Evolutionary conservation across 345 rosid genomes (phyloP), one percentile per base, ranked within the genome.

Genomic region (Melaleuca alternifolia): DNA sequence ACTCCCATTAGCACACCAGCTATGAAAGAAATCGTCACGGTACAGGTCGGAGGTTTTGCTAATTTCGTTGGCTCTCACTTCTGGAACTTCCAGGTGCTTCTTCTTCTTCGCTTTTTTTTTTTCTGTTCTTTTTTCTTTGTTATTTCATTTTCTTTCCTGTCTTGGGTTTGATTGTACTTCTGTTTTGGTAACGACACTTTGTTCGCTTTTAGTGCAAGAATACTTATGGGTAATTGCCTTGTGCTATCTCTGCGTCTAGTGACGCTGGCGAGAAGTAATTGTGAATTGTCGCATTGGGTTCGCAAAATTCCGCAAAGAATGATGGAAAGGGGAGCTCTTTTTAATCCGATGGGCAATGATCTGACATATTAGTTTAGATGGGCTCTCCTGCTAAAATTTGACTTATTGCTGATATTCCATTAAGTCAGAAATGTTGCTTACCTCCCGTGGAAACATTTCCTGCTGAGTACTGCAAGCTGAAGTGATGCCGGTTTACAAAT

Each of bases 41-140:
- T 96, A 77, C 99, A 97, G 92, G 94, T 94, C 11, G 99, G 99
- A 46, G 94, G 94, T 6, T 95, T 93, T 33, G 97, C 99, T 5
- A 95, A 96, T 90, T 97, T 94, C 89, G 83, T 96, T n/a, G 99
- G 99, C 84, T 97, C 99, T 82, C 99, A 97, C 90, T 96, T 96
- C 90, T 96, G 99, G 99, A 97, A 97, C 91, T 94, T 97, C 88
- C 99, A 97, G 98, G 98, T 96, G 53, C 44, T 28, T 53, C 65
- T 84, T 13, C 6, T 57, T 54, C 18, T 13, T 84, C 50, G 14
- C 85, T 79, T 3, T 82, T 13, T 11, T 79, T 6, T n/a, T n/a
- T n/a, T n/a, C n/a, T n/a, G n/a, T n/a, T n/a, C n/a, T n/a, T n/a
- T n/a, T 87, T 53, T 56, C 54, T 24, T 56, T 20, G 10, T 61